phyloP scores from a whole-genome alignment of 129 eudicot species.

The Escallonia rubra region DNA sequence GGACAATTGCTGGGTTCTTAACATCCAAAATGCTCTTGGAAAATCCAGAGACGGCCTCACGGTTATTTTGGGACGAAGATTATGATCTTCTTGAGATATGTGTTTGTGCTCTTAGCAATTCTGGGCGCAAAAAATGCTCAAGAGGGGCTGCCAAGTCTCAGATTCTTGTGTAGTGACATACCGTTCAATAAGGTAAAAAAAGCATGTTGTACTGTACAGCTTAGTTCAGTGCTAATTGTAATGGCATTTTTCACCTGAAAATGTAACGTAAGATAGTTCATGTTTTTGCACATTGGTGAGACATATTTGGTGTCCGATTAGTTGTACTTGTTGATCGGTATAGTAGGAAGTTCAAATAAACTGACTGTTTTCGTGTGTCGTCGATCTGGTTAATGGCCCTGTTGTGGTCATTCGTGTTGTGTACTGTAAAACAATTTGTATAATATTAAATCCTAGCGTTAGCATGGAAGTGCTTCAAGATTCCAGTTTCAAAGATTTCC shows the following conservation, averaged over 20 bases:
- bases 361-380: conserved; percentile 4
- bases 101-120: conserved; percentile 71
- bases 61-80: conserved; percentile 86
- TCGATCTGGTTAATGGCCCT: background rate
- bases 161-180: conserved; percentile 59
- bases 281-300: conserved; percentile 3
- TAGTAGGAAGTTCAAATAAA: conserved; percentile 1
- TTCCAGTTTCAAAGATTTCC: too few relatives aligned
- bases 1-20: conserved; percentile 89
- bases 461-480: too few relatives aligned
- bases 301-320: conserved; percentile 22
- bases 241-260: background rate
- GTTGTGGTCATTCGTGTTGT: too few relatives aligned
- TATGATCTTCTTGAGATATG: conserved; percentile 90
- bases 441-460: too few relatives aligned
- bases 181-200: background rate
- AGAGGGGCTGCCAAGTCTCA: conserved; percentile 87
- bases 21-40: conserved; percentile 86
- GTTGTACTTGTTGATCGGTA: conserved; percentile 16
- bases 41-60: conserved; percentile 76
- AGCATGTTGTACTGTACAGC: conserved; percentile 26
- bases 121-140: conserved; percentile 67
- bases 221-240: too few relatives aligned
- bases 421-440: too few relatives aligned
- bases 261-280: conserved; percentile 1